Evolutionary conservation across 169 alveolate species (phyloP), one percentile per base, ranked within the genome.

Genomic region (Toxoplasma gondii): DNA sequence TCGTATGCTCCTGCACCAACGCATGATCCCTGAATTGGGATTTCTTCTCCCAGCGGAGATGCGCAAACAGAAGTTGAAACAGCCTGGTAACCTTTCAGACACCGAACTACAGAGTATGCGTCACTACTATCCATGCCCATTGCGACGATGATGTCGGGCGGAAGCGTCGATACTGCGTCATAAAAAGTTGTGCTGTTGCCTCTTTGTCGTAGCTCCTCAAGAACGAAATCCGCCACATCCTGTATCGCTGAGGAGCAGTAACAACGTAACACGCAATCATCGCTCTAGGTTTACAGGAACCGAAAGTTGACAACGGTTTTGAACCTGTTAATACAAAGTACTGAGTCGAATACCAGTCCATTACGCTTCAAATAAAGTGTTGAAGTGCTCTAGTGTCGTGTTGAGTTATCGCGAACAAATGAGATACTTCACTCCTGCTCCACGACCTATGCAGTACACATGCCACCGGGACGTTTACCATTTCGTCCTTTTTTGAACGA

Each of bases 61-160:
- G 90, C 90, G 39, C 90, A 82, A 34, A 41, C 2, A 82, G 90
- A 22, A 34, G 90, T 82, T 17, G 90, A 82, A 0, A 82, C 67
- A 43, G 90, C 67, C 29, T 9, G 54, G 64, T 29, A 82, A 16
- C 90, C 90, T 38, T 82, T 82, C 90, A 34, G 67, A 31, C 90
- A 82, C 27, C 90, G 90, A 44, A 82, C 36, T 41, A 82, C 34
- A 1, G 12, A 4, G 38, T 82, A 82, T 19, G 90, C 54, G 64
- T 82, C 90, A n/a, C 45, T 38, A n/a, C 49, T 78, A 45, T 36
- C 22, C 31, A 38, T 78, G 45, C 44, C 43, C 27, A 78, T 10
- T n/a, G 2, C 4, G 49, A 78, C 22, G 19, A 78, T 78, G 49
- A n/a, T n/a, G 43, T 78, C 86, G 43, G 45, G 49, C 24, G 86